Evolutionary conservation across 495 filamentous ascomycete genomes (phyloP).

Genomic region (Penicillium taxi): DNA sequence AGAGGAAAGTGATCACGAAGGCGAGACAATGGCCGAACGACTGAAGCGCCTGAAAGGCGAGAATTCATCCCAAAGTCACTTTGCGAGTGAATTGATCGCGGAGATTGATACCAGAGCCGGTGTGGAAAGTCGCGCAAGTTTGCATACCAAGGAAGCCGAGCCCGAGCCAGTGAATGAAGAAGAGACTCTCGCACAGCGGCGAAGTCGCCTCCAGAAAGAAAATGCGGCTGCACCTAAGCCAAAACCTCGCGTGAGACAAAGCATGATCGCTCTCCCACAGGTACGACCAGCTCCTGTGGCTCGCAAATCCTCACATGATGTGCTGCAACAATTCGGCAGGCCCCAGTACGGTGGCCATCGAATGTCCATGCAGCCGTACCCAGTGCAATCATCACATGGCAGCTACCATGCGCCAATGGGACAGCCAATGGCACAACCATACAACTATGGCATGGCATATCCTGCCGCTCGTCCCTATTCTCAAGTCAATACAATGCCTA

Average conservation of each 20-base stretch:
- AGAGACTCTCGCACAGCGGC: slow-evolving; percentile 84
- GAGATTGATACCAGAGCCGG: slow-evolving; percentile 53
- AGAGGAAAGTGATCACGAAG: slow-evolving; percentile 50
- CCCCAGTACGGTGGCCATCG: slow-evolving; percentile 17
- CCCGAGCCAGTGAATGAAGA: slow-evolving; percentile 40
- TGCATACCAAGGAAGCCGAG: slow-evolving; percentile 10
- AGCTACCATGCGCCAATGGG: slow-evolving; percentile 15
- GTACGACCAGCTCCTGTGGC: slow-evolving; percentile 42
- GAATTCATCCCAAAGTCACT: slow-evolving; percentile 58
- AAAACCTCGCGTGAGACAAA: slow-evolving; percentile 38
- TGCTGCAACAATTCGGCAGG: slow-evolving; percentile 7
- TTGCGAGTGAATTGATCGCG: slow-evolving; percentile 70
- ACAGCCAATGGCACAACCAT: slow-evolving; percentile 7
- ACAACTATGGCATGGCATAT: slow-evolving; percentile 21
- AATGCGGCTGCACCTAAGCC: slow-evolving; percentile 30
- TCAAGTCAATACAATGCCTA: slow-evolving; percentile 24
- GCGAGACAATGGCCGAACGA: slow-evolving; percentile 72
- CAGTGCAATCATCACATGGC: slow-evolving; percentile 18
- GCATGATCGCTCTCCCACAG: slow-evolving; percentile 63
- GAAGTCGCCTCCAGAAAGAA: slow-evolving; percentile 70
- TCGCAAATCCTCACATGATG: slow-evolving; percentile 25
- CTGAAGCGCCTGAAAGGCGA: slow-evolving; percentile 57
- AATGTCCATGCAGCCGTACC: slow-evolving; percentile 29
- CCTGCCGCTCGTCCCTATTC: slow-evolving; percentile 22
- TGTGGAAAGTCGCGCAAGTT: slow-evolving; percentile 9